A percentile compares a stretch with the other conserved stretches of the same genome.
Conservation (phyloP, 306 rosid species). For the Vigna trinervia region DNA sequence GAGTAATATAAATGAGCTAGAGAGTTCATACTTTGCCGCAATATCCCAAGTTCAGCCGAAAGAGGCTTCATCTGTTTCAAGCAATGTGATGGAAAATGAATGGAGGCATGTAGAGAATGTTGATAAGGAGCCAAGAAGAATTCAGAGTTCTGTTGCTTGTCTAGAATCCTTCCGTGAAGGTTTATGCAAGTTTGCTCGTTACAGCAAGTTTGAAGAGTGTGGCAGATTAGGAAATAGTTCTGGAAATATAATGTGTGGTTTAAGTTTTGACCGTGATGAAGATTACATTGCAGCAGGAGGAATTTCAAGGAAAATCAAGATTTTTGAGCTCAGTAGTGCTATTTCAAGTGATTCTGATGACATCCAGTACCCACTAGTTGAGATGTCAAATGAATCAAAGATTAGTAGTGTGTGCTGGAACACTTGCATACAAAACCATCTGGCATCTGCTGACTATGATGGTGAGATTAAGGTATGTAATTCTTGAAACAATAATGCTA, state of each 20-base stretch:
- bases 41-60: slow-evolving; percentile 62
- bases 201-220: slow-evolving; percentile 82
- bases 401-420: slow-evolving; percentile 95
- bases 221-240: slow-evolving; percentile 75
- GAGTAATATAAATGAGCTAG: slow-evolving; percentile 65
- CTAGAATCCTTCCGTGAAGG: slow-evolving; percentile 85
- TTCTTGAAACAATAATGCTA: slow-evolving; percentile 12
- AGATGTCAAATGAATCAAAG: slow-evolving; percentile 81
- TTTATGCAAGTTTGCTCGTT: slow-evolving; percentile 83
- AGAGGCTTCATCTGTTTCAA: slow-evolving; percentile 53
- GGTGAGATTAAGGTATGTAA: slow-evolving; percentile 87
- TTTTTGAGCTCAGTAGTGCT: slow-evolving; percentile 74
- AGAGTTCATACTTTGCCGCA: slow-evolving; percentile 74
- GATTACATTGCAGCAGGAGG: slow-evolving; percentile 93
- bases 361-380: slow-evolving; percentile 78
- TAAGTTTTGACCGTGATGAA: slow-evolving; percentile 90
- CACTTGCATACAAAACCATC: slow-evolving; percentile 77
- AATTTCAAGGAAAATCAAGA: slow-evolving; percentile 84
- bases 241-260: slow-evolving; percentile 74
- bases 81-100: slow-evolving; percentile 55
- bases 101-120: slow-evolving; percentile 52
- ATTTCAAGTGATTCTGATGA: slow-evolving; percentile 66
- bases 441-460: slow-evolving; percentile 89
- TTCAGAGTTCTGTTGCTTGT: slow-evolving; percentile 47
- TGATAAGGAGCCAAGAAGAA: slow-evolving; percentile 47